These are phyloP conservation scores for Trichoderma lentiforme DNA, from an alignment of 2,329 filamentous ascomycete genomes.

Conservation along the genomic window DNA sequence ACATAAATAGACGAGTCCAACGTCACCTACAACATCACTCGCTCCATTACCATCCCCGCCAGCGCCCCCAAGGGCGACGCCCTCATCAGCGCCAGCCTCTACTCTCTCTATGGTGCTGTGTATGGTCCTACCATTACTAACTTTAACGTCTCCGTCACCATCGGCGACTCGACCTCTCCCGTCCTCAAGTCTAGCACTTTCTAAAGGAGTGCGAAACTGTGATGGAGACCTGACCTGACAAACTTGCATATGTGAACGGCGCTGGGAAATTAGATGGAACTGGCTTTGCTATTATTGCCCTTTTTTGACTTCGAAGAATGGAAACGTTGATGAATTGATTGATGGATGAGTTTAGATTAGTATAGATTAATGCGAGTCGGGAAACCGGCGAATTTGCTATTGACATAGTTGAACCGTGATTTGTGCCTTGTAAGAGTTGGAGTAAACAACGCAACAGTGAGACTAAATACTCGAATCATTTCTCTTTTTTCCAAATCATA, in stretches of 20 bases:
- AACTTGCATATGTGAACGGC: neutral
- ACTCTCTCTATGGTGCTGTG: slow-evolving; percentile 29
- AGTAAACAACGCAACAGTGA: neutral
- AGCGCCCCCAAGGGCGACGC: slow-evolving; percentile 22
- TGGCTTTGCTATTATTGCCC: too few species aligned
- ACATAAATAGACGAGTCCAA: slow-evolving; percentile 26
- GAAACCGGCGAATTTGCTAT: neutral
- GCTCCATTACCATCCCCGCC: slow-evolving; percentile 28
- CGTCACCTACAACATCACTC: slow-evolving; percentile 25
- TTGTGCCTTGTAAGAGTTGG: too few species aligned
- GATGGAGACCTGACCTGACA: neutral
- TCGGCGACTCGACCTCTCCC: slow-evolving; percentile 27
- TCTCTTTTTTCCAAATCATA: too few species aligned
- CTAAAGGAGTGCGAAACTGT: neutral
- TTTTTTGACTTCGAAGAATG: neutral
- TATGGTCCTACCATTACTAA: slow-evolving; percentile 21
- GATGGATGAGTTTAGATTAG: neutral
- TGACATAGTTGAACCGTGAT: neutral
- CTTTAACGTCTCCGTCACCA: slow-evolving; percentile 28
- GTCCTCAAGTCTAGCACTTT: slow-evolving; percentile 22
- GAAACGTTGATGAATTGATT: neutral
- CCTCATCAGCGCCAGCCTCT: slow-evolving; percentile 28
- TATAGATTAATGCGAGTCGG: neutral
- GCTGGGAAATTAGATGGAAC: neutral
- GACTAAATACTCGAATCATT: neutral